Evolutionary conservation across 1,139 yeast genomes (phyloP).

Genomic region (Candida sp.): DNA sequence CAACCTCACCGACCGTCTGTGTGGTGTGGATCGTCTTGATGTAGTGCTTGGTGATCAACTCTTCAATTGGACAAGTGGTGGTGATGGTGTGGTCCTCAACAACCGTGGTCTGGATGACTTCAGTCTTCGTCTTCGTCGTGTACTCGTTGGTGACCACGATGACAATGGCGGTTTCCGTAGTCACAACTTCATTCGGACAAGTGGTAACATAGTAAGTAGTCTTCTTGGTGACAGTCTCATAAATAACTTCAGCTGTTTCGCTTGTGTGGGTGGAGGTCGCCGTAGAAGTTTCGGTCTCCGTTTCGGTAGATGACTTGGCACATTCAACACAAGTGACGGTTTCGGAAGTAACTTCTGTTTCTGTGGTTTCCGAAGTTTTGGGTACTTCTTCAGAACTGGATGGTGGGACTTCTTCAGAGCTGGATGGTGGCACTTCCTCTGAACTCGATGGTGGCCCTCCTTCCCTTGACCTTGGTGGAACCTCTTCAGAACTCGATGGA

Average conservation of each 20-base stretch:
- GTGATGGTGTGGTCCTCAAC: neutral
- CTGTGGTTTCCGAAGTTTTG: neutral
- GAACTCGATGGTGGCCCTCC: neutral
- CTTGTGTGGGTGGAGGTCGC: neutral
- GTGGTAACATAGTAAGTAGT: neutral
- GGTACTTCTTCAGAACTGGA: neutral
- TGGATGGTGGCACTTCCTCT: neutral
- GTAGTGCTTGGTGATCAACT: neutral
- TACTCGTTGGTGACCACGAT: slow-evolving; percentile 1
- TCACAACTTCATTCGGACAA: neutral
- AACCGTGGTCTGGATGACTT: slow-evolving; percentile 2
- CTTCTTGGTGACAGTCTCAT: neutral
- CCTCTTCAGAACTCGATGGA: neutral
- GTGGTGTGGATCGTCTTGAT: neutral
- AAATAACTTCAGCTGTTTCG: neutral
- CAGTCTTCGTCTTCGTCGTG: neutral
- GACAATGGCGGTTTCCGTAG: neutral
- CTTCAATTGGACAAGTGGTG: slow-evolving; percentile 1
- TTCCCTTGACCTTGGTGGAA: neutral
- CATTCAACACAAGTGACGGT: neutral
- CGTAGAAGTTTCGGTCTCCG: neutral
- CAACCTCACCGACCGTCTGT: neutral
- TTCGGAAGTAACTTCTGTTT: neutral
- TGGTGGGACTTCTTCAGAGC: neutral
- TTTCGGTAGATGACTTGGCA: neutral